Base-by-base conservation (phyloP, 345 rosid genomes). In the Corchorus olitorius region DNA sequence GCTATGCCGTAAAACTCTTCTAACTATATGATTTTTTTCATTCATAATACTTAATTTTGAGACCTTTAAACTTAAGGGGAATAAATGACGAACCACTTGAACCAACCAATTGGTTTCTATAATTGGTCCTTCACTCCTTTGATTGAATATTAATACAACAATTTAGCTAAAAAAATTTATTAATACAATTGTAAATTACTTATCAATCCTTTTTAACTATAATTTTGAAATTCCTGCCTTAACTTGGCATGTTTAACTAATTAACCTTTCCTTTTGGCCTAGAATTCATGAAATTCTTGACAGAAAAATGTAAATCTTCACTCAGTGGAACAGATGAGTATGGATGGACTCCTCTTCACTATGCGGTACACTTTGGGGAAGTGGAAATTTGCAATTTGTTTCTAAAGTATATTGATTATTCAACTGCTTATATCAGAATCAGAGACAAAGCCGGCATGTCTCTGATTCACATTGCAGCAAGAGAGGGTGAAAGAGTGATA, bases 291-390 rank as follows among this genome's bases (percentile, higher is more conserved):
- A 15, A 4, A 58, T 45, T 58, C 75, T 41, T 81, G 54, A 60
- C 65, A n/a, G 34, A 17, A 59, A 81, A 81, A 66, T 48, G 75
- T 46, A 79, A 72, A 37, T 43, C 54, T 1, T 64, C 74, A 17
- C 48, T 74, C 58, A 17, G 22, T 1, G 77, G 79, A 79, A 70
- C 69, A 0, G 83, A 84, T 20, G 39, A 59, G 2, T 48, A 8
- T 37, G 79, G 75, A 52, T 79, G 84, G 77, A 74, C 81, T 19
- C 84, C 87, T 50, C 77, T 81, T 65, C 84, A 81, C 34, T 79
- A 81, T 33, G 84, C 87, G 10, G 77, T 80, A 27, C 70, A 70
- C 56, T 41, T 74, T 6, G 84, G 84, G 35, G 70, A 73, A 61
- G 50, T 15, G 3, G 75, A 81, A 53, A 78, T 73, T 49, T 50